These are phyloP conservation scores for Apiospora pterosperma DNA, from an alignment of 2,329 filamentous ascomycete species.

Conservation along the genomic window DNA sequence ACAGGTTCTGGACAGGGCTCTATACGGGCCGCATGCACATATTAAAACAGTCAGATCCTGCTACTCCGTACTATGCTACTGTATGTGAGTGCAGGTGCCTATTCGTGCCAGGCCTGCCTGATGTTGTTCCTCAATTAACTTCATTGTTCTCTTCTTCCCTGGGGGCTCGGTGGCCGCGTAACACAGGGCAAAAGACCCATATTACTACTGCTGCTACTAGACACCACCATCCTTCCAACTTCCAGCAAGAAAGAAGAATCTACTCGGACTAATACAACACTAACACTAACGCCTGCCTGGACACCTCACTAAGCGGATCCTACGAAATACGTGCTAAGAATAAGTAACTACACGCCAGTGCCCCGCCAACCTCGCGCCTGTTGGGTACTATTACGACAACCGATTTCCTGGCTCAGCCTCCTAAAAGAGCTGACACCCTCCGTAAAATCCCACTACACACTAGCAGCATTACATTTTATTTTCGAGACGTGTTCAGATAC, in stretches of 20 bases:
- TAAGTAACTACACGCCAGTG: neutral
- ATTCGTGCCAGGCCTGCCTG: neutral
- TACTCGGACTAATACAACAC: neutral
- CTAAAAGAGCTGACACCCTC: neutral
- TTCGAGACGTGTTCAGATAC: neutral
- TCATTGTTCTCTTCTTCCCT: neutral
- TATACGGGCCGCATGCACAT: neutral
- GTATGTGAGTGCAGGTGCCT: neutral
- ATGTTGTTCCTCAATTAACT: neutral
- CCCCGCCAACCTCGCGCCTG: neutral
- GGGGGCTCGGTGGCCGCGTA: neutral
- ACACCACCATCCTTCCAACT: neutral
- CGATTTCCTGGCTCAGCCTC: constrained; percentile 4
- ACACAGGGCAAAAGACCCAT: neutral
- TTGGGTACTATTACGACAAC: constrained; percentile 5
- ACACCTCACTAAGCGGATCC: neutral
- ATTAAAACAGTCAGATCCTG: neutral
- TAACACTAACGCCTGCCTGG: neutral
- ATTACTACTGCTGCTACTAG: neutral
- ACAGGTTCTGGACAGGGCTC: neutral
- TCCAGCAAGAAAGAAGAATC: neutral
- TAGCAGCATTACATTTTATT: neutral
- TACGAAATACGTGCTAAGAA: constrained; percentile 1
- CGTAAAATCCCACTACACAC: neutral
- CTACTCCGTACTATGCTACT: too few relatives aligned